phyloP scores from a whole-genome alignment of 805 yeast genomes.

The Diddensiella santjacobensis region DNA sequence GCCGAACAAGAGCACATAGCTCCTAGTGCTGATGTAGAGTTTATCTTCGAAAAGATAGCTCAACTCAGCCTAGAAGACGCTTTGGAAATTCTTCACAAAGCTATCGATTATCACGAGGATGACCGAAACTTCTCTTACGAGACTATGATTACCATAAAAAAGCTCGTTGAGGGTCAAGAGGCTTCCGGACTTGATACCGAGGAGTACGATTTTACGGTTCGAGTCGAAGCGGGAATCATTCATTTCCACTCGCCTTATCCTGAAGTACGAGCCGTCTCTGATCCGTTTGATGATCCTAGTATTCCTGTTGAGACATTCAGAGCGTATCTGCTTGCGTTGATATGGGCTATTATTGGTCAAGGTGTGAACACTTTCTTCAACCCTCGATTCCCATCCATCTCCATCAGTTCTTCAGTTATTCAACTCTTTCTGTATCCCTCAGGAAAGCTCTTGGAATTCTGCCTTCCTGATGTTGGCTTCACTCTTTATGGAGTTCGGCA shows the following conservation, averaged over 20 bases:
- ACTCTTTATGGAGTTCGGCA: conserved; percentile 38
- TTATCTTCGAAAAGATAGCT: background rate
- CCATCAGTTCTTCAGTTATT: conserved; percentile 41
- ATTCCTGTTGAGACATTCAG: conserved; percentile 46
- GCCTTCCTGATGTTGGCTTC: conserved; percentile 48
- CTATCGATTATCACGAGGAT: conserved; percentile 40
- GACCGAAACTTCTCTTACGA: conserved; percentile 45
- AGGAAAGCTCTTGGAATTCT: conserved; percentile 41
- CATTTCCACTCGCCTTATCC: conserved; percentile 48
- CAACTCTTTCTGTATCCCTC: conserved; percentile 50
- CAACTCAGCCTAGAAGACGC: conserved; percentile 5
- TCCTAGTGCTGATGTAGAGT: background rate
- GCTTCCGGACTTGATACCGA: conserved; percentile 28
- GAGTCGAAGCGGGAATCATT: conserved; percentile 40
- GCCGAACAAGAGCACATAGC: too few species aligned
- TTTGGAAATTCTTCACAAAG: conserved; percentile 31
- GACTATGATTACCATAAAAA: conserved; percentile 35
- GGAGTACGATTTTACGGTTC: conserved; percentile 30
- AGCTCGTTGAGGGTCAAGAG: conserved; percentile 30
- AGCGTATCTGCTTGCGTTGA: conserved; percentile 35
- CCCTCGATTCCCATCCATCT: conserved; percentile 50
- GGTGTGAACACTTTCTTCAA: conserved; percentile 48
- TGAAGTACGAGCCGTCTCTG: conserved; percentile 52
- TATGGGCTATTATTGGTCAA: conserved; percentile 49
- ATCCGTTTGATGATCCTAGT: conserved; percentile 45